Conservation (phyloP, 192 early-diverging fungal genomes). For the Coemansia nantahalensis region DNA sequence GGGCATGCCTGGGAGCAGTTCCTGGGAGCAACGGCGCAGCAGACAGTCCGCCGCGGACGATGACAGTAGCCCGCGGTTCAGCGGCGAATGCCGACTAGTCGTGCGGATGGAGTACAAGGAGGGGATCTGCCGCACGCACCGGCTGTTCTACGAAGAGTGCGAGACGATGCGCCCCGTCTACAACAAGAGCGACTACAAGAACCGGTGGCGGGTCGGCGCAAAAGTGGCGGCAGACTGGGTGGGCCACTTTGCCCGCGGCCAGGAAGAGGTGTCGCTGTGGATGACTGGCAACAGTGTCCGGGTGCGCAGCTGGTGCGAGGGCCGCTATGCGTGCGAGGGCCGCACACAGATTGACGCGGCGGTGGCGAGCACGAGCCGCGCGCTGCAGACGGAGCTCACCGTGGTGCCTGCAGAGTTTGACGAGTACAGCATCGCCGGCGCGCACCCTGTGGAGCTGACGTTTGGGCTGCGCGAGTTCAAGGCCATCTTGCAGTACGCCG, state of each 20-base stretch:
- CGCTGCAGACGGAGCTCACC: slow-evolving; percentile 42
- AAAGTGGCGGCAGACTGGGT: slow-evolving; percentile 45
- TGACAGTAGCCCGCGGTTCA: background rate
- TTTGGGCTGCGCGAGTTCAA: slow-evolving; percentile 50
- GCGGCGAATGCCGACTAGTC: slow-evolving; percentile 40
- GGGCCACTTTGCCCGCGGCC: slow-evolving; percentile 44
- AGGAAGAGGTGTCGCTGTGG: slow-evolving; percentile 49
- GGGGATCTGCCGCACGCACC: slow-evolving; percentile 45
- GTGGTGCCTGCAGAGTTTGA: slow-evolving; percentile 51
- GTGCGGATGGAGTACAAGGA: slow-evolving; percentile 43
- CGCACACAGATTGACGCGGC: slow-evolving; percentile 21
- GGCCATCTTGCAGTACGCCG: slow-evolving; percentile 48
- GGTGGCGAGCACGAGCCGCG: slow-evolving; percentile 23
- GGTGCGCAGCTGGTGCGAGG: slow-evolving; percentile 44
- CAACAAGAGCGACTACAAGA: slow-evolving; percentile 38
- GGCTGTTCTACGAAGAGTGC: slow-evolving; percentile 51
- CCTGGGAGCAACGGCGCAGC: slow-evolving; percentile 1
- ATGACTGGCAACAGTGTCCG: slow-evolving; percentile 27
- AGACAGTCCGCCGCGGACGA: no score
- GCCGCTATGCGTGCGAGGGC: slow-evolving; percentile 12
- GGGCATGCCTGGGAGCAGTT: no score
- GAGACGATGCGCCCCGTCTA: slow-evolving; percentile 43
- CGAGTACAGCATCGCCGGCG: slow-evolving; percentile 21
- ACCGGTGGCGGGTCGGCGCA: slow-evolving; percentile 41
- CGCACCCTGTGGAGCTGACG: slow-evolving; percentile 39